Percentiles rank a stretch among this genome's conserved stretches.
These are phyloP conservation scores for Clitopilus passeckerianus DNA, from an alignment of 768 basidiomycete genomes.

Conservation along the genomic window DNA sequence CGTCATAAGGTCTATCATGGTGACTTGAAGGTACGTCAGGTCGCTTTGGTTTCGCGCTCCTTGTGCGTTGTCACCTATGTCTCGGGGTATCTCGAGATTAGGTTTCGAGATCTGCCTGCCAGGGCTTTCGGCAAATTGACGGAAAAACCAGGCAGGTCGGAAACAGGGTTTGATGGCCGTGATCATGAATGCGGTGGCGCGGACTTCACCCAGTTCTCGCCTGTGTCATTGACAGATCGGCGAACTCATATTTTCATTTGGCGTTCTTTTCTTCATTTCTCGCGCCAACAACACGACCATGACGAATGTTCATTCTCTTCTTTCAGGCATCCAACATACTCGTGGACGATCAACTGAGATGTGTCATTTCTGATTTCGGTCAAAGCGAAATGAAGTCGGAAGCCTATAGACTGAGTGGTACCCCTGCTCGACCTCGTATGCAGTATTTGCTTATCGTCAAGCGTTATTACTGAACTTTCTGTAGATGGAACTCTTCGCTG, in stretches of 20 bases:
- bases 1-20: conserved; percentile 63
- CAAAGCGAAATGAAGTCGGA: conserved; percentile 76
- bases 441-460: conserved; percentile 7
- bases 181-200: not conserved
- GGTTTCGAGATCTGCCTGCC: not conserved
- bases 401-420: conserved; percentile 29
- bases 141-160: not conserved
- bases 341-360: conserved; percentile 57
- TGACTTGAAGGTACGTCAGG: conserved; percentile 60
- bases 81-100: not conserved
- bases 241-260: not conserved
- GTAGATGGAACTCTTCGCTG: conserved; percentile 38
- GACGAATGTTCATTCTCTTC: not conserved
- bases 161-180: not conserved
- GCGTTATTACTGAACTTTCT: not conserved
- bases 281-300: too few relatives aligned
- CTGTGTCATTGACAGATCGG: not conserved
- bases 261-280: not conserved
- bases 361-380: conserved; percentile 78
- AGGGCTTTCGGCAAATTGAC: not conserved
- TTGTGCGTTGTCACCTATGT: not conserved
- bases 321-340: conserved; percentile 68
- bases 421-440: conserved; percentile 35
- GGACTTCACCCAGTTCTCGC: not conserved
- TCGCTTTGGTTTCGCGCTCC: not conserved